A percentile compares a stretch with the other conserved stretches of the same genome.
phyloP scores from a whole-genome alignment of 441 rosid genomes.

The Isatis lusitanica region DNA sequence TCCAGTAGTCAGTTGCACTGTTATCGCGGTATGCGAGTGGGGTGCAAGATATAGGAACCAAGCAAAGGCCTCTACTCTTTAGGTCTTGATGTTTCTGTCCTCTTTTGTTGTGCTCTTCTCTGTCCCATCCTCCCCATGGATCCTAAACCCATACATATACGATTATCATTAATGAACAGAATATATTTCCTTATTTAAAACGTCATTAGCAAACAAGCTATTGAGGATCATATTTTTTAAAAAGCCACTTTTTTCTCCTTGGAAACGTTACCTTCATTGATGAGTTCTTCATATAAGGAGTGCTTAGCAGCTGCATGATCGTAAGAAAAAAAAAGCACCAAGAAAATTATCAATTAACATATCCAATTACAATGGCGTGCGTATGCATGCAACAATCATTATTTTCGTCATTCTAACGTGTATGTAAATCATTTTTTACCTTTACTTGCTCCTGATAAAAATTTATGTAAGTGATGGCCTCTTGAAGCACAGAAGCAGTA shows the following conservation, averaged over 20 bases:
- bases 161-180: background rate
- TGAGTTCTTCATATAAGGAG: slow-evolving; percentile 74
- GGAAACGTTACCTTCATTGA: slow-evolving; percentile 24
- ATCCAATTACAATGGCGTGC: background rate
- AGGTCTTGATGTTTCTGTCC: slow-evolving; percentile 51
- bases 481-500: slow-evolving; percentile 82
- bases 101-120: slow-evolving; percentile 49
- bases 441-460: slow-evolving; percentile 81
- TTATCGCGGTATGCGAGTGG: slow-evolving; percentile 64
- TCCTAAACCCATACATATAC: slow-evolving; percentile 44
- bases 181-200: background rate
- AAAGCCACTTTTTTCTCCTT: background rate
- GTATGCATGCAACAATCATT: background rate
- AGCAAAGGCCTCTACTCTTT: slow-evolving; percentile 76
- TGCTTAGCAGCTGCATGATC: slow-evolving; percentile 64
- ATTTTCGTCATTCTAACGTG: background rate
- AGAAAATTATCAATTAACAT: background rate
- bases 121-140: slow-evolving; percentile 68
- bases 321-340: background rate
- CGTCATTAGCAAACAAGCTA: background rate
- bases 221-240: too few species aligned
- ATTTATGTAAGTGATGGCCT: slow-evolving; percentile 77
- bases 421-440: slow-evolving; percentile 38
- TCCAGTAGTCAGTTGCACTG: slow-evolving; percentile 79
- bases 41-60: slow-evolving; percentile 69